A percentile compares a stretch with the other conserved stretches of the same genome.
Evolutionary conservation across 306 rosid genomes (phyloP).

Genomic region (Lotus japonicus): DNA sequence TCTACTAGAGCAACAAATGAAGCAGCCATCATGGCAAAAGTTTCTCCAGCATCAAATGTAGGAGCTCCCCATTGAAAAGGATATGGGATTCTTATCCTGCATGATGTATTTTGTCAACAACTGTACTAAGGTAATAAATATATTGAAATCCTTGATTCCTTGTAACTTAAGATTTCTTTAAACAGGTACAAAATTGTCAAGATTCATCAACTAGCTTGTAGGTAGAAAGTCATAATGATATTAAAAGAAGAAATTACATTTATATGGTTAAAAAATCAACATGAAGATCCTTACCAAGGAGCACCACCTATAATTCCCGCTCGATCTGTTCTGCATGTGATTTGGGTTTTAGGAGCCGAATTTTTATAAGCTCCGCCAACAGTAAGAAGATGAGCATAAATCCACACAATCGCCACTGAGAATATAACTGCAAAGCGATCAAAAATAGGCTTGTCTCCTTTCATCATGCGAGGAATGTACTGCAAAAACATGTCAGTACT

Average conservation of each 20-base stretch:
- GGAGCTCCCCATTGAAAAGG: slow-evolving; percentile 99
- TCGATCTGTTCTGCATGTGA: slow-evolving; percentile 18
- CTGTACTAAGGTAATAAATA: neutral
- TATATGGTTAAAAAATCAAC: too few relatives aligned
- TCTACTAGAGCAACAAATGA: slow-evolving; percentile 89
- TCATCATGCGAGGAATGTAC: too few relatives aligned
- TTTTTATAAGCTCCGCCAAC: too few relatives aligned
- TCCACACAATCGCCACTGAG: too few relatives aligned
- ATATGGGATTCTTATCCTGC: slow-evolving; percentile 91
- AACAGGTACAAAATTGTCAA: neutral
- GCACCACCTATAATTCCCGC: slow-evolving; percentile 38
- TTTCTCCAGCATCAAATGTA: slow-evolving; percentile 92
- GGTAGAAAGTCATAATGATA: neutral
- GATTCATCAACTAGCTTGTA: neutral
- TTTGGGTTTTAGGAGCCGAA: too few relatives aligned
- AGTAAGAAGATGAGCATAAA: too few relatives aligned
- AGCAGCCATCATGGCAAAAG: slow-evolving; percentile 98
- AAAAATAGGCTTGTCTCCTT: too few relatives aligned
- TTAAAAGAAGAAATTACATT: neutral
- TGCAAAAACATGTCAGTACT: too few relatives aligned
- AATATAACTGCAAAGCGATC: too few relatives aligned
- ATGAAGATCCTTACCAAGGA: slow-evolving; percentile 53
- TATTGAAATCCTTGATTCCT: neutral
- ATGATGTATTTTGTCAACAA: neutral
- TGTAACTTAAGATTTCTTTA: too few relatives aligned